Evolutionary conservation across 202 grass and related monocot species (phyloP).

Genomic region (Brachypodium distachyon): DNA sequence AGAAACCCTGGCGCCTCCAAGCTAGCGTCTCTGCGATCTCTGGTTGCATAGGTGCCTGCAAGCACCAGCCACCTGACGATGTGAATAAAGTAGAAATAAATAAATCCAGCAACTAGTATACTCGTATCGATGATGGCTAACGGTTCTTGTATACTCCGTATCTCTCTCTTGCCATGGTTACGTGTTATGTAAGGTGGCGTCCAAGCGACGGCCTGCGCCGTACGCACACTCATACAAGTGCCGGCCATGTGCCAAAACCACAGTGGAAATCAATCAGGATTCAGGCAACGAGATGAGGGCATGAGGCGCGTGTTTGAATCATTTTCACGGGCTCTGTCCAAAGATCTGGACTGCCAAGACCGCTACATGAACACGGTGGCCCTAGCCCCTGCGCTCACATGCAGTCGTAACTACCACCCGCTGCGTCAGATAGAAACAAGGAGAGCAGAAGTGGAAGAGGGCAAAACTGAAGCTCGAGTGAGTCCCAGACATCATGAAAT

Average conservation of each 20-base stretch:
- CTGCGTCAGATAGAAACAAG: neutral
- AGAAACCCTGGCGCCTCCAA: no score
- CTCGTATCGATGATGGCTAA: no score
- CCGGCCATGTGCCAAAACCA: neutral
- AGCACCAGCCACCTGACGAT: neutral
- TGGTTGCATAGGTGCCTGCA: no score
- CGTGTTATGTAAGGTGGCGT: slow-evolving; percentile 8
- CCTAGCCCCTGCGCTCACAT: neutral
- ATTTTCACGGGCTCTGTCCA: neutral
- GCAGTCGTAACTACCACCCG: neutral
- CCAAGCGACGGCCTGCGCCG: slow-evolving; percentile 19
- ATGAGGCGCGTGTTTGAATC: neutral
- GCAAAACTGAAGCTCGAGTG: no score
- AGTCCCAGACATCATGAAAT: no score
- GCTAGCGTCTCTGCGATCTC: no score
- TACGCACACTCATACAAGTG: neutral
- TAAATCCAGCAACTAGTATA: no score
- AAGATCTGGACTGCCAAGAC: neutral
- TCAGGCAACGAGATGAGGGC: neutral
- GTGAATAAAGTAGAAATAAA: neutral
- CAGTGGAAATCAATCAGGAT: neutral
- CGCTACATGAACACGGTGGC: neutral
- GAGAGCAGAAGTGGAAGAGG: neutral
- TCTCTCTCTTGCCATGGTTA: neutral
- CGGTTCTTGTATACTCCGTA: neutral